Evolutionary conservation across 768 basidiomycete genomes (phyloP), one percentile per base, ranked within the genome.

Genomic region (Pisolithus albus): DNA sequence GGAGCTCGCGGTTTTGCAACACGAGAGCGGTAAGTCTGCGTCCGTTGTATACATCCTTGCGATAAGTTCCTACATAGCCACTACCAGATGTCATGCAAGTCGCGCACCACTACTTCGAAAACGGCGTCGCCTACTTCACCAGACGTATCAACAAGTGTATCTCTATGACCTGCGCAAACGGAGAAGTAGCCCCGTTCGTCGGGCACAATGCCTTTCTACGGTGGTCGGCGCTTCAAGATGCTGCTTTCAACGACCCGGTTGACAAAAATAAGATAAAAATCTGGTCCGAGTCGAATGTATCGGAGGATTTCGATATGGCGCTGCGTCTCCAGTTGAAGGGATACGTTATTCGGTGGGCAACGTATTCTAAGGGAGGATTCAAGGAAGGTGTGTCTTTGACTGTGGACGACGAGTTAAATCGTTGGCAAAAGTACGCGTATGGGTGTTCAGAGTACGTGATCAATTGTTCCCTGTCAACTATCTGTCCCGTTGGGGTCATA

Each of bases 311-410:
- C 74, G 66, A 86, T 75, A 77, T 85, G 82, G 84, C 74, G 9
- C 73, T 79, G 37, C 61, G 73, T 30, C 65, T 83, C n/a, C 78
- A 90, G 61, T 49, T 67, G 13, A 64, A 81, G 60, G 86, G 84
- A 0, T 89, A 88, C 62, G 81, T 79, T 56, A 88, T 90, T 56
- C 83, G 86, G 64, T 72, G 88, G 91, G 85, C 90, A 26, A 88
- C 87, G 0, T 94, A 94, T 65, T 85, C 82, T 1, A 77, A 86
- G 19, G 83, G 89, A 45, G 86, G 81, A 2, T 94, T 93, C 74
- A 88, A 92, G 70, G 92, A 95, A 61, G 92, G 92, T 55, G 92
- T 95, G 18, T 88, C 86, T 0, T 72, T 95, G 15, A 93, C 92
- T 0, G 83, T 83, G 50, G 90, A 92, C 47, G 92, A 95, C 60